Percentiles rank a stretch among this genome's conserved stretches.
These are phyloP conservation scores for Lavandula angustifolia DNA, from an alignment of 257 asterid genomes.

Conservation along the genomic window DNA sequence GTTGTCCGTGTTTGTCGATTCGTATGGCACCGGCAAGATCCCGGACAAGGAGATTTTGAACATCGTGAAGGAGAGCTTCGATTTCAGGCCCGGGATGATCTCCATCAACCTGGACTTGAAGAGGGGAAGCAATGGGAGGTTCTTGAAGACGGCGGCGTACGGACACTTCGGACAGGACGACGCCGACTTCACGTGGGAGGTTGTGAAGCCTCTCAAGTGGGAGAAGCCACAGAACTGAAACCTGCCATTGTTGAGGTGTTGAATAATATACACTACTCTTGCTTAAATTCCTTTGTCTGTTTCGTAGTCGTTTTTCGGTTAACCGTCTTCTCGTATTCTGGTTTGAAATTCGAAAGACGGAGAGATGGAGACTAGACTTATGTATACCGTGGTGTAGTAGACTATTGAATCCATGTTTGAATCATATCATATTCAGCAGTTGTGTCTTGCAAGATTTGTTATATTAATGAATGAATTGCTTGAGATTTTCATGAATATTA, in stretches of 20 bases:
- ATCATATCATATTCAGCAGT: constrained; percentile 27
- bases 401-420: constrained; percentile 1
- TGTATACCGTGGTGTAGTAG: constrained; percentile 11
- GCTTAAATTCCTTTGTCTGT: neutral
- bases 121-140: constrained; percentile 43
- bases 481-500: neutral
- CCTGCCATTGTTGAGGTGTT: neutral
- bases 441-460: constrained; percentile 7
- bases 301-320: neutral
- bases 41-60: constrained; percentile 41
- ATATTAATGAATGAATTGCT: constrained; percentile 29
- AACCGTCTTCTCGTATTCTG: neutral
- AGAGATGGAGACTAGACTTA: neutral
- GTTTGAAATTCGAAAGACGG: neutral
- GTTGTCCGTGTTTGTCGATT: constrained; percentile 37
- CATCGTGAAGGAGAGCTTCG: constrained; percentile 42
- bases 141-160: constrained; percentile 43
- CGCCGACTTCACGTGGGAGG: constrained; percentile 46
- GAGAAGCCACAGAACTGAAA: constrained; percentile 37
- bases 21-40: constrained; percentile 42
- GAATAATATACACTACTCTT: constrained; percentile 25
- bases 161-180: constrained; percentile 45
- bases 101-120: constrained; percentile 47
- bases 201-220: constrained; percentile 47
- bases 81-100: constrained; percentile 48